Base-by-base conservation (phyloP, 768 basidiomycete genomes). In the Termitomyces sp. region DNA sequence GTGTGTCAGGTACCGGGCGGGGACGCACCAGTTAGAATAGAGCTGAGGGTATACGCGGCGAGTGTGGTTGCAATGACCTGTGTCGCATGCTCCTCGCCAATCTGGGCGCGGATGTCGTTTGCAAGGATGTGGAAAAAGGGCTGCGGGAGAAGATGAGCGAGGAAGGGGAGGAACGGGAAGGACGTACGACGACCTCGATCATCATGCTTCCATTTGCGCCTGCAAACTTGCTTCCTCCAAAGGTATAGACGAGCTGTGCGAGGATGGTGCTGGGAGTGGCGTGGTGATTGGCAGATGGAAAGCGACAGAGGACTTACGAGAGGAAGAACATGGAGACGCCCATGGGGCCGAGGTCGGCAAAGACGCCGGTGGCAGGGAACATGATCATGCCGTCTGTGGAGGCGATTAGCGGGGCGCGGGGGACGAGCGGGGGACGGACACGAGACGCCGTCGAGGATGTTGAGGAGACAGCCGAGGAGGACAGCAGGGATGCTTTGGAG, bases 261-360 rank as follows among this genome's bases (percentile, higher is more conserved):
- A 96, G 68, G 52, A 93, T 75, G 28, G 92, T 82, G 5, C 86
- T 88, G 47, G n/a, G n/a, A 14, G 14, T 6, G n/a, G 8, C 16
- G 40, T 8, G 18, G 16, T 38, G 5, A 18, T 38, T 11, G 63
- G n/a, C 57, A 28, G 18, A 20, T 3, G 46, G 40, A 28, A 4
- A n/a, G 20, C 38, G 33, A n/a, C n/a, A n/a, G n/a, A n/a, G 24
- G 26, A 52, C 85, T 65, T 67, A 87, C 79, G 90, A 85, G 20
- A 94, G 80, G 70, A 95, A 96, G 71, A 96, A 96, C 88, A 98
- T 92, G 35, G 94, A 95, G 1, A 98, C 94, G 3, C 96, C 96
- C 69, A 87, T 85, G 0, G 90, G 83, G 1, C 93, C 95, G 18
- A 96, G 84, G 54, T 83, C 83, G 11, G 80, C 72, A 68, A 99